These are phyloP conservation scores for Heracleum sosnowskyi DNA, from an alignment of 129 eudicot genomes.

Conservation along the genomic window DNA sequence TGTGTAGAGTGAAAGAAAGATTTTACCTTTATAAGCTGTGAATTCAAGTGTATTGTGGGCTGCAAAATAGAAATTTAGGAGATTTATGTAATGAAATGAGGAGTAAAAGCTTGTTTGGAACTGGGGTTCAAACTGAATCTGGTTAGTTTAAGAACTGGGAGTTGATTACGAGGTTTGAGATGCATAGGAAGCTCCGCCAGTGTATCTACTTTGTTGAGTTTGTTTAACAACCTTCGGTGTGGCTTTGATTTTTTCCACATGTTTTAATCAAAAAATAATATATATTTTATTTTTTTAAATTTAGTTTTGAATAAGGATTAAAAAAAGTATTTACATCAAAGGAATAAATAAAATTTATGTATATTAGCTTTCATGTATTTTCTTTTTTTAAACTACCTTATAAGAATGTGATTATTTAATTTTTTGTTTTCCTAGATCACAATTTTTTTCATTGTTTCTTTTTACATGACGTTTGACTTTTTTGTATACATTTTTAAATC, in stretches of 20 bases:
- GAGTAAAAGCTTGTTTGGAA: too few relatives aligned
- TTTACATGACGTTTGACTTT: too few relatives aligned
- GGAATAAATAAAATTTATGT: too few relatives aligned
- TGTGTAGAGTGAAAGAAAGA: not conserved
- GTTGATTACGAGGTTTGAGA: not conserved
- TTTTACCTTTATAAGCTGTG: not conserved
- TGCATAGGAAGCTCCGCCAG: conserved; percentile 12
- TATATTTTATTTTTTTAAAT: too few relatives aligned
- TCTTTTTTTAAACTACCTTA: too few relatives aligned
- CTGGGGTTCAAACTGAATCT: not conserved
- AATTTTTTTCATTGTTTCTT: too few relatives aligned
- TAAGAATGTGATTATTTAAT: too few relatives aligned
- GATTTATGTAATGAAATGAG: not conserved
- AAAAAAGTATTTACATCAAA: too few relatives aligned
- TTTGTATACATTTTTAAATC: too few relatives aligned
- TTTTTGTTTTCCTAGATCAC: too few relatives aligned
- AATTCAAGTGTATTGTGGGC: not conserved
- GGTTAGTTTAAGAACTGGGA: not conserved
- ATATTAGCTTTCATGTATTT: too few relatives aligned
- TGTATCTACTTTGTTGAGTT: not conserved
- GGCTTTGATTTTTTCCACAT: not conserved
- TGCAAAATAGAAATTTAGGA: not conserved
- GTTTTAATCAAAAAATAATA: not conserved
- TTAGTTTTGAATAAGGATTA: too few relatives aligned
- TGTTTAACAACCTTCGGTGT: not conserved